A percentile compares a stretch with the other conserved stretches of the same genome.
Conservation (phyloP, 805 yeast genomes). For the Candida ipomoeae region DNA sequence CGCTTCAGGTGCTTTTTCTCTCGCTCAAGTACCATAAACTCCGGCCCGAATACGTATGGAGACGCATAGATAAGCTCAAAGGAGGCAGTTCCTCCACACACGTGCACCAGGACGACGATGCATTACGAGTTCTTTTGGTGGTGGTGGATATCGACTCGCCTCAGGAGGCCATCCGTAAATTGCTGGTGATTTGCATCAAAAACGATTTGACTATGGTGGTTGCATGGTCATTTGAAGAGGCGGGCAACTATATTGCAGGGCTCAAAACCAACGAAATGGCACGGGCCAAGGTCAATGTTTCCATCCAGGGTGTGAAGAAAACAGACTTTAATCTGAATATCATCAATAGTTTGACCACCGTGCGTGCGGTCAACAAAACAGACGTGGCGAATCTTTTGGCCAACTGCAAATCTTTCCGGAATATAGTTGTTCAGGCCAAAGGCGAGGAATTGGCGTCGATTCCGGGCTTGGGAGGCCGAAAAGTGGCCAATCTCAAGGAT, state of each 20-base stretch:
- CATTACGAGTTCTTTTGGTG: constrained; percentile 52
- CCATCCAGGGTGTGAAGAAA: constrained; percentile 43
- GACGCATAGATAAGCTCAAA: constrained; percentile 44
- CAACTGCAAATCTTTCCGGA: constrained; percentile 42
- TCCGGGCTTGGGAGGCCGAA: constrained; percentile 49
- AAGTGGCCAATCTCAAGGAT: constrained; percentile 35
- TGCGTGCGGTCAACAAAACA: constrained; percentile 49
- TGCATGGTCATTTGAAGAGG: constrained; percentile 52
- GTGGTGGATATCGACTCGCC: constrained; percentile 64
- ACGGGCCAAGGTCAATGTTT: constrained; percentile 25
- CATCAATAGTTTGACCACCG: constrained; percentile 42
- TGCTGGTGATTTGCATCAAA: constrained; percentile 46
- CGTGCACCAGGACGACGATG: constrained; percentile 32
- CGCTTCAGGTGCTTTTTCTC: constrained; percentile 55
- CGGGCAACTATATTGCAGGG: constrained; percentile 39
- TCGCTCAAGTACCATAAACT: constrained; percentile 70
- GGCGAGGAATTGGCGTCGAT: constrained; percentile 27
- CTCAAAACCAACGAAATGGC: constrained; percentile 36
- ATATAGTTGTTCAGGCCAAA: constrained; percentile 33
- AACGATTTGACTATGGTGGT: constrained; percentile 47
- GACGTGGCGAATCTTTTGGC: constrained; percentile 50
- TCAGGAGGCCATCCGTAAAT: constrained; percentile 44
- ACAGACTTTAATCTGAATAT: constrained; percentile 44
- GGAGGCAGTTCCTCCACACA: constrained; percentile 26
- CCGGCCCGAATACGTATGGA: constrained; percentile 69